Conservation (phyloP, 2,329 filamentous ascomycete species). For the Colletotrichum incanum region DNA sequence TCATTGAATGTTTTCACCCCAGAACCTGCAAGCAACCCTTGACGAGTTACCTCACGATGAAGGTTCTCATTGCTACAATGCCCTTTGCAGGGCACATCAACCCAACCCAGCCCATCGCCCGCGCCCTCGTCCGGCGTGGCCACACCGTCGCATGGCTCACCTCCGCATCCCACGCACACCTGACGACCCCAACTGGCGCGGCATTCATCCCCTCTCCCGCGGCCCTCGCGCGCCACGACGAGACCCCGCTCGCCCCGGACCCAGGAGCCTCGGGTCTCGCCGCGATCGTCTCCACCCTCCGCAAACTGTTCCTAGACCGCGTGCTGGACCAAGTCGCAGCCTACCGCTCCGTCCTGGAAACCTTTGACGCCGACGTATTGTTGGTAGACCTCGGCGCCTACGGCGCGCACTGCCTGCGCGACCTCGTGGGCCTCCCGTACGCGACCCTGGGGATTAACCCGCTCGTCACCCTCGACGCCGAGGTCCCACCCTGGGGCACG, state of each 20-base stretch:
- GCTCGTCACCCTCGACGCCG: slow-evolving; percentile 30
- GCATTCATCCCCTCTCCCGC: slow-evolving; percentile 19
- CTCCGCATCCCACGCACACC: slow-evolving; percentile 17
- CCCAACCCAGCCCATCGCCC: slow-evolving; percentile 24
- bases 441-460: slow-evolving; percentile 33
- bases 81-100: slow-evolving; percentile 32
- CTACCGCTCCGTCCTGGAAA: slow-evolving; percentile 1
- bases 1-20: too few species aligned
- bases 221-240: slow-evolving; percentile 20
- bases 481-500: slow-evolving; percentile 28
- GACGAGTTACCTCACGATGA: not conserved
- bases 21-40: not conserved
- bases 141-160: slow-evolving; percentile 36
- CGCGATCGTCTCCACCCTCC: slow-evolving; percentile 22
- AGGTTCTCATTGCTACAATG: slow-evolving; percentile 34
- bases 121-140: slow-evolving; percentile 18
- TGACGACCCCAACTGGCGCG: slow-evolving; percentile 5
- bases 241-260: slow-evolving; percentile 7
- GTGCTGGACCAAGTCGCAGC: slow-evolving; percentile 21
- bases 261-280: slow-evolving; percentile 14
- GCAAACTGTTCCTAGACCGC: slow-evolving; percentile 22
- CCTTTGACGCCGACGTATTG: not conserved
- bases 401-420: slow-evolving; percentile 23
- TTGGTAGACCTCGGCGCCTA: slow-evolving; percentile 23
- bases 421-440: slow-evolving; percentile 14